phyloP scores from a whole-genome alignment of 129 eudicot species.

The Helianthus annuus region DNA sequence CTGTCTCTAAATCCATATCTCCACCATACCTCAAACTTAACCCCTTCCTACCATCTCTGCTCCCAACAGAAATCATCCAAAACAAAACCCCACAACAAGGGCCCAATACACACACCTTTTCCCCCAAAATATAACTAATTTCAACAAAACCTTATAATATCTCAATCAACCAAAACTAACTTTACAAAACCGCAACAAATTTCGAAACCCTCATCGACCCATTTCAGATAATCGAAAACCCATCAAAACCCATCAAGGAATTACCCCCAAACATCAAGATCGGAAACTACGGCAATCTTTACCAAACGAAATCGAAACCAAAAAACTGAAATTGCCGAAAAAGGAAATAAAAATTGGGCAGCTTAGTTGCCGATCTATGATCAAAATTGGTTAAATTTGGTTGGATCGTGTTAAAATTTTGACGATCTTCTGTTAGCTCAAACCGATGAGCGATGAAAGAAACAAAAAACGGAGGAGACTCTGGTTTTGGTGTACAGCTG shows the following conservation, averaged over 20 bases:
- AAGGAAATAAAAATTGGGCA: slow-evolving; percentile 10
- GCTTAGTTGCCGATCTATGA: slow-evolving; percentile 41
- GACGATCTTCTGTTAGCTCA: slow-evolving; percentile 56
- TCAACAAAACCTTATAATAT: slow-evolving; percentile 11
- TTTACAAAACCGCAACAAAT: slow-evolving; percentile 32
- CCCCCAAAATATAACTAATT: slow-evolving; percentile 7
- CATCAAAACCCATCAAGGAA: slow-evolving; percentile 36
- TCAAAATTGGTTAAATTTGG: slow-evolving; percentile 32
- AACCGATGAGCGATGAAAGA: slow-evolving; percentile 60
- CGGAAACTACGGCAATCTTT: slow-evolving; percentile 38
- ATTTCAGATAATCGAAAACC: slow-evolving; percentile 39
- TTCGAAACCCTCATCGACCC: slow-evolving; percentile 46
- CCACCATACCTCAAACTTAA: slow-evolving; percentile 60
- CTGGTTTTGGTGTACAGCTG: slow-evolving; percentile 83
- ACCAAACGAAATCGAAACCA: slow-evolving; percentile 28
- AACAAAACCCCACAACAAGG: slow-evolving; percentile 20
- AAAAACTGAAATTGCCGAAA: slow-evolving; percentile 3
- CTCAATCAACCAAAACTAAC: slow-evolving; percentile 36
- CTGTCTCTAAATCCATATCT: slow-evolving; percentile 77
- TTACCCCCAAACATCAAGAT: slow-evolving; percentile 48
- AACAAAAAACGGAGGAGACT: slow-evolving; percentile 45
- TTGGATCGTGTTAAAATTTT: slow-evolving; percentile 47
- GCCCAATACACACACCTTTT: slow-evolving; percentile 20
- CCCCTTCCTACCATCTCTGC: slow-evolving; percentile 85
- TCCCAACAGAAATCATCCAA: slow-evolving; percentile 78